A percentile compares a stretch with the other conserved stretches of the same genome.
These are phyloP conservation scores for Musa acuminata DNA, from an alignment of 176 grass and related monocot genomes.

Conservation along the genomic window DNA sequence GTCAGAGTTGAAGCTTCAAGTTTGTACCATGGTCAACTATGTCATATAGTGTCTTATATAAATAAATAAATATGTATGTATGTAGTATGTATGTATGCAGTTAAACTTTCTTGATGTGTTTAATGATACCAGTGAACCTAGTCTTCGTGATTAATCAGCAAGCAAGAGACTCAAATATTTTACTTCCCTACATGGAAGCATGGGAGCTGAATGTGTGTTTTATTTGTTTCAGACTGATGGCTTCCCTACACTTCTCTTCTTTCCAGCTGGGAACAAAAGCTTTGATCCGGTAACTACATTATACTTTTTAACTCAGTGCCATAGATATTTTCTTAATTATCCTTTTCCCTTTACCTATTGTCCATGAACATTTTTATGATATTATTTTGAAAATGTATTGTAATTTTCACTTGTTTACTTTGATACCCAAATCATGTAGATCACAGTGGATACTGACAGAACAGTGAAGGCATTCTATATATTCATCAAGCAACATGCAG, in stretches of 20 bases:
- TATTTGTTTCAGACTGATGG: constrained; percentile 64
- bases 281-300: constrained; percentile 80
- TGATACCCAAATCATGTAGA: constrained; percentile 19
- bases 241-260: constrained; percentile 89
- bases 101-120: background rate
- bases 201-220: constrained; percentile 18
- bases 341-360: background rate
- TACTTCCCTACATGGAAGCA: background rate
- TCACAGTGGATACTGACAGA: constrained; percentile 61
- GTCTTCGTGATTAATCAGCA: background rate
- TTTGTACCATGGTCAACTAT: background rate
- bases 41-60: no score
- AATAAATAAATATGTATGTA: no score
- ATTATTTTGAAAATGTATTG: background rate
- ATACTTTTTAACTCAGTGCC: background rate
- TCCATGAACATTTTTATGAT: background rate
- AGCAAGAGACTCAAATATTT: background rate
- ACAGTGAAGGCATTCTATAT: constrained; percentile 84
- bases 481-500: constrained; percentile 86
- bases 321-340: background rate
- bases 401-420: constrained; percentile 7
- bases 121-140: background rate
- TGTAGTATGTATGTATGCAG: no score
- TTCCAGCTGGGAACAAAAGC: constrained; percentile 84
- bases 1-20: background rate